These are phyloP conservation scores for Melastoma candidum DNA, from an alignment of 441 rosid species.

Conservation along the genomic window DNA sequence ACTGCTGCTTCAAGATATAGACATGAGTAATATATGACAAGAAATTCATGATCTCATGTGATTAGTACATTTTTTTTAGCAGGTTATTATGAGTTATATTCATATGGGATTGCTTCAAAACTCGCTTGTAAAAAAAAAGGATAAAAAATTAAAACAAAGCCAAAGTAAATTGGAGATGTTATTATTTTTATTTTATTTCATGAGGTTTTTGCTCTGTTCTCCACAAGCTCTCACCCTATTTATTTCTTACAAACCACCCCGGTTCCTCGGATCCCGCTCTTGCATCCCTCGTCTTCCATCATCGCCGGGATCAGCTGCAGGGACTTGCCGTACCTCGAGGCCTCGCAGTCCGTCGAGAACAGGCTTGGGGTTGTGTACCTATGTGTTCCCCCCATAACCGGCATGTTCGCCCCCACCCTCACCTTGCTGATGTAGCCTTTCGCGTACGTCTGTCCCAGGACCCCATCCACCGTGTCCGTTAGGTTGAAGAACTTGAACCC, in stretches of 20 bases:
- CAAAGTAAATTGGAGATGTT: too few species aligned
- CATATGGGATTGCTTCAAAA: too few species aligned
- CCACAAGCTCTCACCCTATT: background rate
- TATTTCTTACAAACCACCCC: conserved; percentile 3
- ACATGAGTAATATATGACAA: too few species aligned
- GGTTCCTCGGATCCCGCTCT: conserved; percentile 2
- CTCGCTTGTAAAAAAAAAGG: too few species aligned
- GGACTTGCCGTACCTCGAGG: too few species aligned
- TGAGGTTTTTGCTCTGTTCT: too few species aligned
- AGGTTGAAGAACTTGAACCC: conserved; percentile 9
- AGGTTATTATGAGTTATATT: too few species aligned
- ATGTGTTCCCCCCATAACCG: background rate
- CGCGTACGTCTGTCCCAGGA: conserved; percentile 1
- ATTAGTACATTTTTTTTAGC: too few species aligned
- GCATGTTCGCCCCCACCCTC: background rate
- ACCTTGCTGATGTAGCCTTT: conserved; percentile 4
- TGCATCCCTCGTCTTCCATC: background rate
- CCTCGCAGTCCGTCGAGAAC: background rate
- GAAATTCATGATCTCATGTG: too few species aligned
- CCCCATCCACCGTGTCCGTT: background rate
- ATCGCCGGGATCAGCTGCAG: background rate
- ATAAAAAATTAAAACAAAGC: too few species aligned
- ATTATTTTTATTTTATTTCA: too few species aligned
- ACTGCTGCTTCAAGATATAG: too few species aligned
- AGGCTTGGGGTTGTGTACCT: background rate